Conservation (phyloP, 805 yeast species). For the Metschnikowia borealis region DNA sequence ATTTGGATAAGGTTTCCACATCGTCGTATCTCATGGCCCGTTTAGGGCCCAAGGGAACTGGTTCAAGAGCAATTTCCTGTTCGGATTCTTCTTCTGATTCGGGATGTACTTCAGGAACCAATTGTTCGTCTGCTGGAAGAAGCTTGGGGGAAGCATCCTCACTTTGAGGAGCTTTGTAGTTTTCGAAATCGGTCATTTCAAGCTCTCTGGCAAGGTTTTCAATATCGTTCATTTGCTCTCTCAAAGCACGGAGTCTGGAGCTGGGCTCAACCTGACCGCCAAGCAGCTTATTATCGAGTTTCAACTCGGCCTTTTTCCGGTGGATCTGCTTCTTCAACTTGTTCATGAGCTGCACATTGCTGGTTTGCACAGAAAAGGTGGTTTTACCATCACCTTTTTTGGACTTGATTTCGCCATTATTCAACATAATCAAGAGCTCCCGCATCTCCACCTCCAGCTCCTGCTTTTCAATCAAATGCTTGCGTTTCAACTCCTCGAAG, state of each 20-base stretch:
- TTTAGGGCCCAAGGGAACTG: constrained; percentile 31
- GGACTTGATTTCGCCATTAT: constrained; percentile 38
- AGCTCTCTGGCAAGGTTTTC: constrained; percentile 81
- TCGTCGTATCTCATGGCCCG: constrained; percentile 47
- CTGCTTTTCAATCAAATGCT: constrained; percentile 61
- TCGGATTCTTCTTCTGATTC: constrained; percentile 3
- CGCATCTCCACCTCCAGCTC: constrained; percentile 75
- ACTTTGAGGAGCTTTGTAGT: constrained; percentile 20
- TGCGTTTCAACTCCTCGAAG: constrained; percentile 58
- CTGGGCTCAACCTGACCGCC: constrained; percentile 69
- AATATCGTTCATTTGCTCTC: constrained; percentile 81
- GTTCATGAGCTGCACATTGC: constrained; percentile 34
- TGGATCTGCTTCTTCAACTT: constrained; percentile 44
- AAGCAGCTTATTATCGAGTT: constrained; percentile 41
- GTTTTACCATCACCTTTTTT: constrained; percentile 34
- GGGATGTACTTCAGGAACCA: not conserved
- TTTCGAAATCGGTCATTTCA: constrained; percentile 77
- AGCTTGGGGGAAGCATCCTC: constrained; percentile 3
- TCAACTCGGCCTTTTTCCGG: constrained; percentile 45
- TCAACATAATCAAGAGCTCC: constrained; percentile 62
- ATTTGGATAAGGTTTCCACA: constrained; percentile 48
- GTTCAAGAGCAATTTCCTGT: constrained; percentile 11
- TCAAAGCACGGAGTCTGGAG: constrained; percentile 63
- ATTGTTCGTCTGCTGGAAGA: not conserved
- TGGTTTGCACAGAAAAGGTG: constrained; percentile 32